Base-by-base conservation (phyloP, 2,329 filamentous ascomycete species). In the Epichloe gansuensis region DNA sequence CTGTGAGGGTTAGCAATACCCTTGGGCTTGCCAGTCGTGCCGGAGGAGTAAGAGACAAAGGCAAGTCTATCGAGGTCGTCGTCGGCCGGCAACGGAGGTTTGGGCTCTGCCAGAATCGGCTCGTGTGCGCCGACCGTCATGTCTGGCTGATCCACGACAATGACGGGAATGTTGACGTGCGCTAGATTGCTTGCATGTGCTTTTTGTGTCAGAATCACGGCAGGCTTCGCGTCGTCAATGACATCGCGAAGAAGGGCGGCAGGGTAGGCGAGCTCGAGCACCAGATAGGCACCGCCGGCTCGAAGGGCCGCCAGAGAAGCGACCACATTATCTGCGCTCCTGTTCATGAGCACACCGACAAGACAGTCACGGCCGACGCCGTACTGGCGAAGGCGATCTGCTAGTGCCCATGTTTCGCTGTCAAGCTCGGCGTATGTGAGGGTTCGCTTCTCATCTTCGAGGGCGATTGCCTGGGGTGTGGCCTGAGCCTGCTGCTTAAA, bases 1-100 rank as follows among this genome's bases (percentile, higher is more conserved):
- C 79, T 74, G 64, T 90, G 86, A 2, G 85, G 82, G 63, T 90
- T 90, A 51, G 84, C 84, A 62, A 91, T 90, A 51, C 85, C 85
- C 66, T 89, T 89, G n/a, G 85, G 85, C 56, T 81, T 81, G 57
- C 85, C 85, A 1, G 85, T 89, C 0, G 85, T 88, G 38, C 85
- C 85, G 4, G 83, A 87, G 1, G 84, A 87, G 66, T 89, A 89
- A 1, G 84, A 85, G n/a, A 90, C 85, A 63, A 90, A 91, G 17
- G 84, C 81, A 21, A 90, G 74, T 43, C 82, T 76, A 56, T 89
- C 85, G 51, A 90, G 68, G 61, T 90, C 86, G 60, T 82, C 74
- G 7, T 83, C 78, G 0, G 74, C 71, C 2, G 83, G 82, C 23
- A 82, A 63, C 11, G 75, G 73, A 15, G 74, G 66, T 49, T 73